Percentiles rank a stretch among this genome's conserved stretches.
Conservation (phyloP, 1,284 basidiomycete species). For the Vanrija pseudolonga region DNA sequence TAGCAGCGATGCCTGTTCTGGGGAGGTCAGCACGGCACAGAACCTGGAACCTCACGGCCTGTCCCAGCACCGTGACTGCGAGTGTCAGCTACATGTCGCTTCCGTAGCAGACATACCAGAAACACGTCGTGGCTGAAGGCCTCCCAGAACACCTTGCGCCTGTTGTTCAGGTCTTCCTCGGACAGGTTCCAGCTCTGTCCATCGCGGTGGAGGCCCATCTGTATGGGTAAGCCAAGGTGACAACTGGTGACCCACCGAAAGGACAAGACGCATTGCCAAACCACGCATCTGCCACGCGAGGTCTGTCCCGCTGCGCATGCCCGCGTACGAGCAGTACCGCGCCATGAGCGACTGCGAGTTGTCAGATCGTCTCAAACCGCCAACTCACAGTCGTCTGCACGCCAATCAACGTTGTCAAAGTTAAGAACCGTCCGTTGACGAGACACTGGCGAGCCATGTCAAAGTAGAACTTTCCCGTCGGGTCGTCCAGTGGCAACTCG, state of each 20-base stretch:
- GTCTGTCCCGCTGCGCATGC: conserved; percentile 1
- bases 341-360: not conserved
- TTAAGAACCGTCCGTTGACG: conserved; percentile 30
- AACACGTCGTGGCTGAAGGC: conserved; percentile 26
- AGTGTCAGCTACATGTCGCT: not conserved
- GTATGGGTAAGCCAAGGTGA: not conserved
- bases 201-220: conserved; percentile 28
- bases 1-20: not conserved
- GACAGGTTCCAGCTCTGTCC: conserved; percentile 22
- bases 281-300: conserved; percentile 26
- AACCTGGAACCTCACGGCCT: not conserved
- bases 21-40: not conserved
- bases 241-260: not conserved
- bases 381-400: conserved; percentile 22
- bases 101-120: conserved; percentile 4
- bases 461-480: conserved; percentile 26
- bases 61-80: conserved; percentile 4
- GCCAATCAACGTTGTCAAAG: conserved; percentile 31
- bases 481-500: conserved; percentile 32
- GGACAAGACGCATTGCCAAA: conserved; percentile 25
- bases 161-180: conserved; percentile 13
- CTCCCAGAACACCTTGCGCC: conserved; percentile 34
- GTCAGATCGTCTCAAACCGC: not conserved
- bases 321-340: conserved; percentile 5
- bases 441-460: conserved; percentile 28